Conservation (phyloP, 352 stramenopile genomes). For the Pseudoperonospora humuli region DNA sequence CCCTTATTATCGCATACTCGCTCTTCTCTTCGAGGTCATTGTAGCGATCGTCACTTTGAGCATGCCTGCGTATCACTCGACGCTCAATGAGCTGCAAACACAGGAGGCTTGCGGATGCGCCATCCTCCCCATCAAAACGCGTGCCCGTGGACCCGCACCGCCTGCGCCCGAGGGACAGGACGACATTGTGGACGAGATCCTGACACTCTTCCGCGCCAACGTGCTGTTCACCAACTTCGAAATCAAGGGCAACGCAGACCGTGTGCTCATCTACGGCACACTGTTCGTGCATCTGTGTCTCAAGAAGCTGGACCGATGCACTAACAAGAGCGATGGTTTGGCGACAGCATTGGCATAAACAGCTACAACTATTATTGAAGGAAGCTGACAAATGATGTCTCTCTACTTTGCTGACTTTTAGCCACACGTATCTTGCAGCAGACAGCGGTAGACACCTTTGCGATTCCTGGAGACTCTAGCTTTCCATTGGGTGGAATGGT, state of each 20-base stretch:
- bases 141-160: constrained; percentile 73
- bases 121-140: constrained; percentile 88
- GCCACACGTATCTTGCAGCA: constrained; percentile 71
- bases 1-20: too few species aligned
- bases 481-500: constrained; percentile 82
- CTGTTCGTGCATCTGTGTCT: constrained; percentile 89
- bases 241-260: constrained; percentile 87
- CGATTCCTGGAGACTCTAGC: constrained; percentile 76
- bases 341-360: too few species aligned
- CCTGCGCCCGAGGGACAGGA: constrained; percentile 65
- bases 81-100: constrained; percentile 62
- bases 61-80: constrained; percentile 91
- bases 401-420: constrained; percentile 11
- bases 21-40: too few species aligned
- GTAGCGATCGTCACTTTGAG: too few species aligned
- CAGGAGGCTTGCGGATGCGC: constrained; percentile 82
- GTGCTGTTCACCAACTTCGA: constrained; percentile 93
- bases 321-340: constrained; percentile 64
- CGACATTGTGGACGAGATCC: constrained; percentile 91
- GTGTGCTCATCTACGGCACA: constrained; percentile 91
- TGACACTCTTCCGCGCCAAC: constrained; percentile 91
- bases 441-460: constrained; percentile 75
- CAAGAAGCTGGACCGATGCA: constrained; percentile 85
- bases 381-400: too few species aligned
- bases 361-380: too few species aligned